Percentiles rank a stretch among this genome's conserved stretches.
Conservation (phyloP, 2,329 filamentous ascomycete species). For the Ascochyta clinopodiicola region DNA sequence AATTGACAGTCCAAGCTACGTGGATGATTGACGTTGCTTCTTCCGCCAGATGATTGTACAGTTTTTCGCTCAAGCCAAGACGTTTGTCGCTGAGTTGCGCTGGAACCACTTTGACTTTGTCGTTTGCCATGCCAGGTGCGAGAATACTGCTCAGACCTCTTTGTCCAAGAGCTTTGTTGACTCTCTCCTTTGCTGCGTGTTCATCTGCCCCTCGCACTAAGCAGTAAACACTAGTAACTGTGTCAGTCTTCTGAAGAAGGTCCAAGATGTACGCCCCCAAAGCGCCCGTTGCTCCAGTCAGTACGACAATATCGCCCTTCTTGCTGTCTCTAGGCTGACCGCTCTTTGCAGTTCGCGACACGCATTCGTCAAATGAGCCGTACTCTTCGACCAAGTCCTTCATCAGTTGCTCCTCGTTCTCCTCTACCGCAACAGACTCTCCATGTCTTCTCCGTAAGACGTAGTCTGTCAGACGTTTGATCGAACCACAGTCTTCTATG, state of each 20-base stretch:
- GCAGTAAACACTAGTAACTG: slow-evolving; percentile 60
- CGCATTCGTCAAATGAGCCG: slow-evolving; percentile 48
- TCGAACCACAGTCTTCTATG: slow-evolving; percentile 65
- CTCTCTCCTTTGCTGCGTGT: slow-evolving; percentile 39
- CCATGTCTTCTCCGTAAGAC: slow-evolving; percentile 51
- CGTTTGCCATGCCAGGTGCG: slow-evolving; percentile 16
- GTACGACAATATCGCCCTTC: slow-evolving; percentile 36
- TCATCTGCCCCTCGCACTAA: slow-evolving; percentile 59
- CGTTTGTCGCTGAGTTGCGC: slow-evolving; percentile 55
- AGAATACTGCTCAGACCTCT: slow-evolving; percentile 37
- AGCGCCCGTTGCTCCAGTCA: slow-evolving; percentile 60
- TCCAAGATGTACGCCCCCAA: slow-evolving; percentile 61
- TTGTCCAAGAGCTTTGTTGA: slow-evolving; percentile 41
- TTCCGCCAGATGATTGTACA: slow-evolving; percentile 52
- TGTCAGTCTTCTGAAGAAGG: slow-evolving; percentile 48
- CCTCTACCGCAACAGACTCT: slow-evolving; percentile 32
- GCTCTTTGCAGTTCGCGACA: slow-evolving; percentile 1
- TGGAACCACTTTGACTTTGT: slow-evolving; percentile 57
- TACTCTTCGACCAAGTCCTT: slow-evolving; percentile 57
- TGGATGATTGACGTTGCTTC: slow-evolving; percentile 64
- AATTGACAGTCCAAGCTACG: slow-evolving; percentile 71
- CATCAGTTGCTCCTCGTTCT: slow-evolving; percentile 54
- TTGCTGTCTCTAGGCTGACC: not conserved
- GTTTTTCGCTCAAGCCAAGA: slow-evolving; percentile 56
- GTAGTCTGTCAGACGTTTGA: slow-evolving; percentile 51